Percentiles rank a stretch among this genome's conserved stretches.
Evolutionary conservation across 31 red algal species (phyloP).

Genomic region (Asparagopsis taxiformis): DNA sequence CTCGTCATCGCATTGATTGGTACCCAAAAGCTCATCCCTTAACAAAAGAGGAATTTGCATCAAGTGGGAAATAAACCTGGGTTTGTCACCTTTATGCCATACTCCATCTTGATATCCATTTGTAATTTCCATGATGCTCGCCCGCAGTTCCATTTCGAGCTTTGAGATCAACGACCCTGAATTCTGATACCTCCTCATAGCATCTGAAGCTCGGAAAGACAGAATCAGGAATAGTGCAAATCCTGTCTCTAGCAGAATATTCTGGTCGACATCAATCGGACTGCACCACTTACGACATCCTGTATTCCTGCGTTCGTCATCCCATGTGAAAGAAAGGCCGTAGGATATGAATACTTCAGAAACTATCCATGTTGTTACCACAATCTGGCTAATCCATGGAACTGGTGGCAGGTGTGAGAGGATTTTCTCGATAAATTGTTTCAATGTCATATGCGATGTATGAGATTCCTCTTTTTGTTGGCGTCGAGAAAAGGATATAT

Average conservation of each 20-base stretch:
- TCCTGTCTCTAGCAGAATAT: slow-evolving; percentile 2
- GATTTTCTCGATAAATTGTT: background rate
- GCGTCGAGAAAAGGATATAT: background rate
- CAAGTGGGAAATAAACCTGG: slow-evolving; percentile 4
- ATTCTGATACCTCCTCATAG: slow-evolving; percentile 1
- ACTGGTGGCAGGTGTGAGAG: slow-evolving; percentile 14
- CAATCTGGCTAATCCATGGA: background rate
- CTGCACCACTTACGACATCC: slow-evolving; percentile 7
- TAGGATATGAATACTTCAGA: slow-evolving; percentile 23
- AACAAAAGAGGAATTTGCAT: background rate
- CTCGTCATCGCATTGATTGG: background rate
- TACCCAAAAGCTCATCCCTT: background rate
- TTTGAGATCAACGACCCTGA: background rate
- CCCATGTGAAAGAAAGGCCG: too few relatives aligned
- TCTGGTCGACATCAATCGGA: slow-evolving; percentile 4
- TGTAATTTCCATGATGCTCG: background rate
- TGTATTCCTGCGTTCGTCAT: too few relatives aligned
- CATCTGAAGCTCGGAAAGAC: slow-evolving; percentile 11
- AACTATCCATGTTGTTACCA: slow-evolving; percentile 15
- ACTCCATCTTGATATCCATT: slow-evolving; percentile 3
- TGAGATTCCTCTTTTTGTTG: background rate
- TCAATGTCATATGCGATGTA: slow-evolving; percentile 3
- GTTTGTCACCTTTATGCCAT: background rate
- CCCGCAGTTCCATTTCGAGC: background rate
- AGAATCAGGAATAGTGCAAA: slow-evolving; percentile 11